Base-by-base conservation (phyloP, 495 filamentous ascomycete genomes). In the Penicillium lagena region DNA sequence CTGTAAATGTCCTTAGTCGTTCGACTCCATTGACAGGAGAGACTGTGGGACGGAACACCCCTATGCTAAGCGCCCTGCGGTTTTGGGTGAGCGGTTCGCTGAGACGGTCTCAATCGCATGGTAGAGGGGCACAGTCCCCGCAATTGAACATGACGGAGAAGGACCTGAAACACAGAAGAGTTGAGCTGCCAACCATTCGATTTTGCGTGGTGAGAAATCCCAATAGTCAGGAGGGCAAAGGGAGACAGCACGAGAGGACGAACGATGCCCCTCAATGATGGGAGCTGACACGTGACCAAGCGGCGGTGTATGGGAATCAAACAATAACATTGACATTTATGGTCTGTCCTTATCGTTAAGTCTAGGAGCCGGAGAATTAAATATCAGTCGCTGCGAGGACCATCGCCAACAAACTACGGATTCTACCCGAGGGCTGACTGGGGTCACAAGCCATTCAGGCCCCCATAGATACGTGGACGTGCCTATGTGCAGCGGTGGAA, bases 31-130 rank as follows among this genome's bases (percentile, higher is more conserved):
- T 22, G 22, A 22, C 22, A 22, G 22, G 22, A 22, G 22, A 22
- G 22, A 6, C 22, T 22, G 22, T 6, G 22, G 22, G 22, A 22
- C 6, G 22, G 22, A 22, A 22, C 22, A 22, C 22, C 52, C 58
- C 61, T 58, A 47, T 52, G 44, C 47, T 68, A 67, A 67, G 67
- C 67, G 67, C 67, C 63, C 38, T 52, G 46, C 9, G 45, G 30
- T 54, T 12, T 43, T 52, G 48, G 46, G 41, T 52, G 49, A 62
- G 59, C 59, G 59, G 53, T 57, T 61, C 55, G 52, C 58, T 61
- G 51, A 59, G 52, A 58, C 58, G 40, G 34, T 22, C 22, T 22
- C 22, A 22, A 22, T 22, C 22, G 22, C 22, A 22, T 22, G 22
- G 34, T 36, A 30, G 44, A 49, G 55, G 55, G 50, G 55, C 54